These are phyloP conservation scores for Tieghemostelium lacteum DNA, from an alignment of 78 protist genomes.

Conservation along the genomic window DNA sequence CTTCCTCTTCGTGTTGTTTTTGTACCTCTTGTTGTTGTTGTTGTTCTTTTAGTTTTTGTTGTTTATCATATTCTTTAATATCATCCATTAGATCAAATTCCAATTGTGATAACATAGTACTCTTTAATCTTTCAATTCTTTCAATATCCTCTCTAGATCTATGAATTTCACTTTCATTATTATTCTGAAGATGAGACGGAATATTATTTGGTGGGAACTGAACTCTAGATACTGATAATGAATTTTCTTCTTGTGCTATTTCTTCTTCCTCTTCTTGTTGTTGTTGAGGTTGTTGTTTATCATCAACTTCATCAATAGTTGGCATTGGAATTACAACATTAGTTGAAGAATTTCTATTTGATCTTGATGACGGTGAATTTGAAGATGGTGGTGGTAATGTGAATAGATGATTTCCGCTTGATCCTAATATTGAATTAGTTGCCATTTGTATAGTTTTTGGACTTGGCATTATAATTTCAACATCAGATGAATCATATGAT, in stretches of 20 bases:
- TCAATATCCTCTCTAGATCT: not conserved
- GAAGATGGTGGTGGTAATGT: too few relatives aligned
- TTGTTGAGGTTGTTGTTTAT: not conserved
- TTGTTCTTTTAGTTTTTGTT: not conserved
- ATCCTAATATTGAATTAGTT: too few relatives aligned
- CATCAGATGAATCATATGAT: not conserved
- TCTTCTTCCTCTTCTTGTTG: too few relatives aligned
- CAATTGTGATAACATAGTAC: not conserved
- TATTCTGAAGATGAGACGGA: not conserved
- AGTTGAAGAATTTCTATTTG: too few relatives aligned
- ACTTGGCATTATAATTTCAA: too few relatives aligned
- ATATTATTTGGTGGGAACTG: not conserved
- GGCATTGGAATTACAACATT: too few relatives aligned
- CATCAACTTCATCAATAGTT: too few relatives aligned
- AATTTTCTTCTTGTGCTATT: not conserved
- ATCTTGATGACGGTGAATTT: too few relatives aligned
- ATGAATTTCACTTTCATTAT: not conserved
- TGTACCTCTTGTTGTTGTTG: not conserved
- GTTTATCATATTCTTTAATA: too few relatives aligned
- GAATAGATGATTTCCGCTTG: too few relatives aligned
- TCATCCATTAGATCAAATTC: not conserved
- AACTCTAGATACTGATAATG: not conserved
- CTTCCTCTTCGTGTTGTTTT: not conserved
- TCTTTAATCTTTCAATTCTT: too few relatives aligned
- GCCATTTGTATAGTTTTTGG: too few relatives aligned